phyloP scores from a whole-genome alignment of 2,329 filamentous ascomycete genomes.

The Iodosphaeria phyllophila region DNA sequence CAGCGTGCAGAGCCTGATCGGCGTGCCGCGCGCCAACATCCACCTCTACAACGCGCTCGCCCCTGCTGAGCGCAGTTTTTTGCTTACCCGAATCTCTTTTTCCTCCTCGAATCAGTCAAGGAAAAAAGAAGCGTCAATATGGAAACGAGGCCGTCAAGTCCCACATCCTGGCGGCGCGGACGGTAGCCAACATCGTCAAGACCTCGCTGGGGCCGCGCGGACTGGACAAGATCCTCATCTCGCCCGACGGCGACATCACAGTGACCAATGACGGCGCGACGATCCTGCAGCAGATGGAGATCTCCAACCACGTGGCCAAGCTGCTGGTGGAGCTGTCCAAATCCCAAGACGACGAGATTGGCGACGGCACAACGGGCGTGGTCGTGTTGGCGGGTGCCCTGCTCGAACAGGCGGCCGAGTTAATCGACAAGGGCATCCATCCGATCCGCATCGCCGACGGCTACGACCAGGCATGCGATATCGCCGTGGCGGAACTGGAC shows the following conservation, averaged over 20 bases:
- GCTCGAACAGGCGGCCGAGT: constrained; percentile 86
- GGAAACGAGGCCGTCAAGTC: constrained; percentile 96
- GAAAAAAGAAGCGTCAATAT: constrained; percentile 92
- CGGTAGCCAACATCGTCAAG: constrained; percentile 93
- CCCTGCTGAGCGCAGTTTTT: not conserved
- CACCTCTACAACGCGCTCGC: constrained; percentile 5
- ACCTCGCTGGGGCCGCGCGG: constrained; percentile 89
- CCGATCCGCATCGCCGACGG: constrained; percentile 97
- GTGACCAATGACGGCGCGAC: constrained; percentile 98
- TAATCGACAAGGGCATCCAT: constrained; percentile 99
- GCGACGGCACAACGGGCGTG: constrained; percentile 93
- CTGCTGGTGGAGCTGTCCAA: constrained; percentile 92
- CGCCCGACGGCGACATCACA: constrained; percentile 94
- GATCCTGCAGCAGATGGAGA: constrained; percentile 96
- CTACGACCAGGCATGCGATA: constrained; percentile 94
- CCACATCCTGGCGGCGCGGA: constrained; percentile 91
- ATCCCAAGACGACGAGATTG: constrained; percentile 97
- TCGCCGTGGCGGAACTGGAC: constrained; percentile 83
- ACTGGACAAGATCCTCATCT: constrained; percentile 98
- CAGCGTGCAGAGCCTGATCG: too few species aligned
- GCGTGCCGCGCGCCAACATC: too few species aligned
- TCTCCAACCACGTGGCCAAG: constrained; percentile 96
- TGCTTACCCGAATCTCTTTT: constrained; percentile 5
- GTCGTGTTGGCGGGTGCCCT: constrained; percentile 90
- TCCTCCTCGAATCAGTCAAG: constrained; percentile 55